Percentiles rank a stretch among this genome's conserved stretches.
Conservation (phyloP, 306 rosid genomes). For the Alnus rubra region DNA sequence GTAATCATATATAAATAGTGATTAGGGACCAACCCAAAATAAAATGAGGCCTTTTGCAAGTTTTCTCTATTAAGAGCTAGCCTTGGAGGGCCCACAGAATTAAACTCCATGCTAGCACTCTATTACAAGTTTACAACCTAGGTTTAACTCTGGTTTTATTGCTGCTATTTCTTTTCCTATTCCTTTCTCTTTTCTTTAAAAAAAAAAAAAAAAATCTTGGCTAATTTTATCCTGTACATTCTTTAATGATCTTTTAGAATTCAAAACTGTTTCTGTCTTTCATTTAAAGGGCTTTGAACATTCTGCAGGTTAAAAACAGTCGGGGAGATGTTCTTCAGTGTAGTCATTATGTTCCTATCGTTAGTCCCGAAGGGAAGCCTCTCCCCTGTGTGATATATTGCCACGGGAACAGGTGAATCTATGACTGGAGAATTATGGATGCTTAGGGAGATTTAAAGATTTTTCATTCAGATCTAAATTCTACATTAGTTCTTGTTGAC, state of each 20-base stretch:
- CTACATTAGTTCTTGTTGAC: slow-evolving; percentile 15
- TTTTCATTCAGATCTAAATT: slow-evolving; percentile 15
- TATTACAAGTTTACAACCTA: not conserved
- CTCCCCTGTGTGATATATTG: slow-evolving; percentile 95
- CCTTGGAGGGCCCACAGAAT: not conserved
- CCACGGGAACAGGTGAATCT: slow-evolving; percentile 90
- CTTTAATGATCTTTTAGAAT: not conserved
- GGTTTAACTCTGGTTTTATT: no score
- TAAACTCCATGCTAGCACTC: not conserved
- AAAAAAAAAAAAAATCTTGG: not conserved
- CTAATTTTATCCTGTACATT: not conserved
- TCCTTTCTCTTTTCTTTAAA: not conserved
- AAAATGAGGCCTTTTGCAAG: not conserved
- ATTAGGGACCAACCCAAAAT: not conserved
- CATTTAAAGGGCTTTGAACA: slow-evolving; percentile 20
- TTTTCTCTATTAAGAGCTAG: not conserved
- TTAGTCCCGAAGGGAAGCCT: slow-evolving; percentile 85
- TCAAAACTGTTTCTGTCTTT: slow-evolving; percentile 13
- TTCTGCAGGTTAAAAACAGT: slow-evolving; percentile 79
- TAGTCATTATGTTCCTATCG: slow-evolving; percentile 89
- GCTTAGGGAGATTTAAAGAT: slow-evolving; percentile 11
- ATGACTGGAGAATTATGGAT: slow-evolving; percentile 11
- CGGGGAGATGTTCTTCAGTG: slow-evolving; percentile 86
- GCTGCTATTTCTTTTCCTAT: not conserved
- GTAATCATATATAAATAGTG: not conserved